Percentiles rank a stretch among this genome's conserved stretches.
These are phyloP conservation scores for Wickerhamomyces sp. DNA, from an alignment of 1,139 yeast genomes.

Conservation along the genomic window DNA sequence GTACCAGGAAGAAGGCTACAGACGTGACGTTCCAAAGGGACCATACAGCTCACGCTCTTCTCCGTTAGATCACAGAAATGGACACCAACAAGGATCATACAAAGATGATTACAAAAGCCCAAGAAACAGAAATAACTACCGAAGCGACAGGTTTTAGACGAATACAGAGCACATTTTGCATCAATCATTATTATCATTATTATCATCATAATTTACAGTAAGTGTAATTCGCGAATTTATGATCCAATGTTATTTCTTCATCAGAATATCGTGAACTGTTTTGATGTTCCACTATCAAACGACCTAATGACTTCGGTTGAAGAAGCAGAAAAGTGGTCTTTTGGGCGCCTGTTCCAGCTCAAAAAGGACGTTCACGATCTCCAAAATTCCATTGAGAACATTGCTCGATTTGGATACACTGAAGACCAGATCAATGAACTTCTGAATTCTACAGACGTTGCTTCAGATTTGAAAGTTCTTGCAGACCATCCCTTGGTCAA, in stretches of 20 bases:
- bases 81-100: background rate
- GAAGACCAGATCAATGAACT: background rate
- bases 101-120: background rate
- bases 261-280: no score
- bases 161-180: background rate
- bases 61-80: no score
- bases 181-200: no score
- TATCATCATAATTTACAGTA: no score
- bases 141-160: background rate
- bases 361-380: conserved; percentile 6
- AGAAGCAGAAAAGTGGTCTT: background rate
- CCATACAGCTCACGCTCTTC: no score
- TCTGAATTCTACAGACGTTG: background rate
- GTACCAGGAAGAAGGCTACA: background rate
- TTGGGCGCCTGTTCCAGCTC: conserved; percentile 1
- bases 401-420: conserved; percentile 1
- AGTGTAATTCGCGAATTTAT: no score
- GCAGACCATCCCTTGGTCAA: conserved; percentile 1
- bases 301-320: no score
- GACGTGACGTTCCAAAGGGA: background rate
- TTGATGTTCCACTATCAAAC: no score
- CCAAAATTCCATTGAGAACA: conserved; percentile 6
- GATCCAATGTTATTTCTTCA: no score
- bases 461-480: conserved; percentile 2
- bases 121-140: background rate